phyloP scores from a whole-genome alignment of 495 filamentous ascomycete species.

The Bathelium albidoporum region DNA sequence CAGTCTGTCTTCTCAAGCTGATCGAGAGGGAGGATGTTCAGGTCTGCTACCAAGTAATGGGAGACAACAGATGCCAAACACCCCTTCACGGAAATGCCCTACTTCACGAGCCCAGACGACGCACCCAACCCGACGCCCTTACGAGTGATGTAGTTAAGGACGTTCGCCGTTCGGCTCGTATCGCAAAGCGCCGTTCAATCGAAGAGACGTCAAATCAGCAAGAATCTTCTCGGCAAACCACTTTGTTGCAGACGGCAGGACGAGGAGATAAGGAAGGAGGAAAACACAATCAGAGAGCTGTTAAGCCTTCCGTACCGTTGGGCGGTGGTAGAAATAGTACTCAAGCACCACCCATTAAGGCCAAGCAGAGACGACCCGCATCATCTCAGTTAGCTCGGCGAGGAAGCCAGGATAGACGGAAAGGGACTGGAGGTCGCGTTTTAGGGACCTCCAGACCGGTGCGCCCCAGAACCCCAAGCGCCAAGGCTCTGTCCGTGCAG shows the following conservation, averaged over 20 bases:
- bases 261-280: neutral
- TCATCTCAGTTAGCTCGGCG: neutral
- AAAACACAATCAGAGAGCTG: neutral
- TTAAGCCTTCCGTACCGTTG: neutral
- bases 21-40: neutral
- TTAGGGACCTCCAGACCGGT: neutral
- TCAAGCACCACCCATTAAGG: neutral
- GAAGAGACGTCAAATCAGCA: neutral
- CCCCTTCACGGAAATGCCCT: conserved; percentile 1
- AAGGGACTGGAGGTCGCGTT: conserved; percentile 4
- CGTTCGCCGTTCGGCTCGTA: conserved; percentile 3
- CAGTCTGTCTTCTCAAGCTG: neutral
- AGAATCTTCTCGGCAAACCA: neutral
- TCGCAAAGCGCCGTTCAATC: neutral
- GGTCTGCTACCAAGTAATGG: neutral
- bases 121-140: neutral
- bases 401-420: conserved; percentile 4
- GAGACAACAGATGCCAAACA: conserved; percentile 1
- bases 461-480: neutral
- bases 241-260: neutral
- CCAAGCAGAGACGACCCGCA: neutral
- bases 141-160: conserved; percentile 3
- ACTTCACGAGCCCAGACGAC: neutral
- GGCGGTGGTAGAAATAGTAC: neutral
- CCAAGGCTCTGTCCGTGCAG: neutral